Evolutionary conservation across 352 stramenopile genomes (phyloP), one percentile per base, ranked within the genome.

Genomic region (Globisporangium iwayamae): DNA sequence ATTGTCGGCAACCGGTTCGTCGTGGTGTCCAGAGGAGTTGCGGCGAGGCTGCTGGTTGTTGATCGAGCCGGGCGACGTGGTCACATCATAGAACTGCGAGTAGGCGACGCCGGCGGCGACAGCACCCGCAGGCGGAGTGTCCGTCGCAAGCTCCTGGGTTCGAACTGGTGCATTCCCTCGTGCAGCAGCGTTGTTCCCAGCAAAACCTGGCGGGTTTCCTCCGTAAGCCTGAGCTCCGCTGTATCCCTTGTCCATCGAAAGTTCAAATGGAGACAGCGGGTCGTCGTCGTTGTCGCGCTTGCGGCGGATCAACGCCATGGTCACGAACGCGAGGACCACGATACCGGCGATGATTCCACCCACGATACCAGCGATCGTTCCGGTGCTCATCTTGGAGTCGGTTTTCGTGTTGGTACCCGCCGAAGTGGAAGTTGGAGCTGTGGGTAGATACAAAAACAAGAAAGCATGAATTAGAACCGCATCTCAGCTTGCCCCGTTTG

Each of bases 241-340:
- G 72, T 88, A 90, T 39, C 78, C 79, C 79, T 93, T 93, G 74
- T 93, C 84, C 82, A 93, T 90, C 38, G 84, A 93, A 38, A 93
- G 74, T 71, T 93, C 82, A 56, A 93, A 93, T 2, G 84, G 84
- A 68, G 84, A 93, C 56, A 93, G 64, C 61, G 84, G 84, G 56
- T 93, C 84, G 60, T 93, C 84, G 36, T 93, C 80, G 6, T 69
- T 58, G 16, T 91, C 79, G 39, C 77, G 76, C 41, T 74, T 74
- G 56, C 72, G 74, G 66, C 80, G 84, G 18, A 87, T 79, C 30
- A 79, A 36, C 30, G 74, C 76, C 69, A 90, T 84, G 47, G 83
- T 73, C 41, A 90, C 67, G 48, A 82, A 69, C 20, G 77, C 76
- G 22, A 91, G 65, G 22, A 93, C 69, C 28, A 74, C 79, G 16